Evolutionary conservation across 805 yeast genomes (phyloP).

Genomic region (Wickerhamiella spandovensis): DNA sequence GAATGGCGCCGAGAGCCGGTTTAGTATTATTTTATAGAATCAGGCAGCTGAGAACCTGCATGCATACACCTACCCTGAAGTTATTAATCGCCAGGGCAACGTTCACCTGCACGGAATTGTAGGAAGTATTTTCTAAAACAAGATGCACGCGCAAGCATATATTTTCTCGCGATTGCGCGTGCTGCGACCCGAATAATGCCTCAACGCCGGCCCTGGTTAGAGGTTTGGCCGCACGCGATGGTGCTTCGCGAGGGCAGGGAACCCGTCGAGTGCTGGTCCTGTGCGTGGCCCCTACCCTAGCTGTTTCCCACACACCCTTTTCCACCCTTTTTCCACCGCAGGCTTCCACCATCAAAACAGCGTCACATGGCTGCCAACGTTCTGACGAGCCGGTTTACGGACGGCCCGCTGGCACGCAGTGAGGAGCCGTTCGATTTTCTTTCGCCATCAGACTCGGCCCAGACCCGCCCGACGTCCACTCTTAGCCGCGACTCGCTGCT

Average conservation of each 20-base stretch:
- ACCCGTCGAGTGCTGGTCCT: too few relatives aligned
- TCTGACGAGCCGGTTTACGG: neutral
- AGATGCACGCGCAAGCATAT: too few relatives aligned
- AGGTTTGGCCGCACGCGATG: too few relatives aligned
- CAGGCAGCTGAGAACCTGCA: too few relatives aligned
- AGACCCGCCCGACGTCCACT: neutral
- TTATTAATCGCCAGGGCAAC: neutral
- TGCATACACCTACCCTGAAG: neutral
- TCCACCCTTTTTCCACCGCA: neutral
- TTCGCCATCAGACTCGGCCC: neutral
- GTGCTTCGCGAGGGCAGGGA: too few relatives aligned
- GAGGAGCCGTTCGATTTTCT: neutral
- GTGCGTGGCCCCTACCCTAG: neutral
- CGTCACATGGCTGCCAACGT: neutral
- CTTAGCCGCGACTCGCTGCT: neutral
- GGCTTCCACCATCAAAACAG: neutral
- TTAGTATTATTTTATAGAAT: too few relatives aligned
- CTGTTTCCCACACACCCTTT: neutral
- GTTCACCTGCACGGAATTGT: neutral
- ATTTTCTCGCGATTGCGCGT: neutral
- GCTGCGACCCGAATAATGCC: neutral
- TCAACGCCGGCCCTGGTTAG: too few relatives aligned
- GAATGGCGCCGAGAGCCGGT: too few relatives aligned
- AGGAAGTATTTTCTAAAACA: too few relatives aligned
- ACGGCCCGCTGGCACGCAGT: neutral